Base-by-base conservation (phyloP, 1,284 basidiomycete genomes). In the Tranzscheliella williamsii region DNA sequence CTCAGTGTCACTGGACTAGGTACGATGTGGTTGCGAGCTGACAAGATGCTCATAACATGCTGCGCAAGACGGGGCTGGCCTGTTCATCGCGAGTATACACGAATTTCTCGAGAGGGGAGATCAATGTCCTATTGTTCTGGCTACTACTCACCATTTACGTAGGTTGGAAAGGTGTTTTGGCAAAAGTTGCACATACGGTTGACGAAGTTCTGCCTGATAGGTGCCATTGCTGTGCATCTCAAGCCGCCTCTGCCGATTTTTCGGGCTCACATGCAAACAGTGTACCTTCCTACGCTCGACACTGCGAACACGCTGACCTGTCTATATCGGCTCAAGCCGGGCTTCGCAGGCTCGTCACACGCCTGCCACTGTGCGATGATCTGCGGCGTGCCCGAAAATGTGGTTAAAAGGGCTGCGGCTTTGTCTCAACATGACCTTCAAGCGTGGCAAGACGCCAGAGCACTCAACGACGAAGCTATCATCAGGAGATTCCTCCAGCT, bases 61-160 rank as follows among this genome's bases (percentile, higher is more conserved):
- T n/a, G n/a, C n/a, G n/a, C n/a, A n/a, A 65, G 61, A 65, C 16
- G 61, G 61, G 18, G 61, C 61, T 8, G 61, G 55, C 3, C 44
- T 65, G 6, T 65, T 65, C 36, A 45, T 54, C 16, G 50, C 61
- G 5, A 50, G 55, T 18, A 55, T 65, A 35, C 35, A 38, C 42
- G 51, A 60, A 3, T 65, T 60, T 24, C n/a, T 65, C 21, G 20
- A 60, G 16, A 49, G 61, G 9, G 55, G 47, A 2, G 18, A 20
- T 4, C 32, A 48, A 2, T 60, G 61, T 27, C 61, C 61, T 0
- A 47, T 58, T 16, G 55, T 65, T 17, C 12, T 65, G 4, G 45
- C 61, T 22, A 50, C 61, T 7, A 64, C 61, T 1, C 61, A 64
- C 18, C 61, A 64, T 30, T 39, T 64, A 16, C 45, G 61, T 64